Base-by-base conservation (phyloP, 495 filamentous ascomycete genomes). In the Podospora pseudoanserina region DNA sequence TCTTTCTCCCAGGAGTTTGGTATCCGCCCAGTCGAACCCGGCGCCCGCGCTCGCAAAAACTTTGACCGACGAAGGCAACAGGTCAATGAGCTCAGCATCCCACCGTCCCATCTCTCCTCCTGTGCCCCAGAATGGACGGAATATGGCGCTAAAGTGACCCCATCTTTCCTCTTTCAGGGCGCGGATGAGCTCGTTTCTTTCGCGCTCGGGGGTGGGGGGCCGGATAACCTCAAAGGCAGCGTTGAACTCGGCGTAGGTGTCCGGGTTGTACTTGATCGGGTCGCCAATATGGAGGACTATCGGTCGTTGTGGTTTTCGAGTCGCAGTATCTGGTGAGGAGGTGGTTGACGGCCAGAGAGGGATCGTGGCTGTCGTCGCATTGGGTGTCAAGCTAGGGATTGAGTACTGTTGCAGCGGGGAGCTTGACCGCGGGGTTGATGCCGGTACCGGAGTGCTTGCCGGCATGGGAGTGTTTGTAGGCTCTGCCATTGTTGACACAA, bases 11-110 rank as follows among this genome's bases (percentile, higher is more conserved):
- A 93, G 74, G n/a, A 84, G 70, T 73, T 86, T 82, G 23, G 86
- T 88, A 73, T 94, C 88, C 39, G 87, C 90, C 90, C 91, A 92
- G 75, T 93, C 90, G 71, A 88, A 92, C 3, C 89, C 90, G 16
- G 91, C 88, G 15, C 90, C 91, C 3, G 91, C 90, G 69, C 86
- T 88, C 18, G 90, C 89, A 77, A 88, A 91, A 2, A 92, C 85
- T 73, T 83, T 87, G 68, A 90, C 87, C 4, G 83, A 85, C 27
- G 80, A 70, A 0, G 91, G 91, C 15, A 94, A 79, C 39, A 92
- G 73, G 4, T 79, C 75, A 44, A 93, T 88, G 57, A 92, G 77
- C 74, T 93, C 90, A 39, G 79, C 78, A 73, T 93, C 90, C 91
- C 91, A 94, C 60, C 81, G 78, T 16, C 89, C 89, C 90, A 93